A percentile compares a stretch with the other conserved stretches of the same genome.
Conservation (phyloP, 1,284 basidiomycete genomes). For the Cryptococcus wingfieldii region DNA sequence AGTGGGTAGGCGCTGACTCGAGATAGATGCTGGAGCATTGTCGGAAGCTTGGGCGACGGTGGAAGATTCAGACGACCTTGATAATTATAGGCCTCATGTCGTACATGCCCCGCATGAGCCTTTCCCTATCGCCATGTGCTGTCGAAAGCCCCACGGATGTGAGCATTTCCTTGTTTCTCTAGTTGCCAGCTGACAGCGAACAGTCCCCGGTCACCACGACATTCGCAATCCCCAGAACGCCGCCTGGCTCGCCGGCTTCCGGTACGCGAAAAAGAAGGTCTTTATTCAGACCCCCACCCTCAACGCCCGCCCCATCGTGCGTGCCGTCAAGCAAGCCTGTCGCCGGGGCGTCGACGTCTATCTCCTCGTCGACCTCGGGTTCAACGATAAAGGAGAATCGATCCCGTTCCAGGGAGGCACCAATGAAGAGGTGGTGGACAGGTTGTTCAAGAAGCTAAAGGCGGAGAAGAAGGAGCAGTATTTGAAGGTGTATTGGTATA, state of each 20-base stretch:
- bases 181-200: neutral
- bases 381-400: conserved; percentile 61
- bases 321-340: conserved; percentile 63
- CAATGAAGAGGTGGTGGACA: conserved; percentile 68
- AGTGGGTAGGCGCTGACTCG: neutral
- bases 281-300: conserved; percentile 76
- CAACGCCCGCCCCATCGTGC: conserved; percentile 65
- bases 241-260: conserved; percentile 69
- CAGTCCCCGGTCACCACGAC: conserved; percentile 36
- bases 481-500: conserved; percentile 64
- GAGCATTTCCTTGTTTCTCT: conserved; percentile 18
- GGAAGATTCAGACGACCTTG: conserved; percentile 51
- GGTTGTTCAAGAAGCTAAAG: conserved; percentile 58
- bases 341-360: conserved; percentile 63
- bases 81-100: conserved; percentile 56
- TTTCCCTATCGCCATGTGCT: conserved; percentile 69
- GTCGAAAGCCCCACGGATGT: conserved; percentile 63
- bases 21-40: conserved; percentile 49
- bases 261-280: conserved; percentile 63
- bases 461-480: conserved; percentile 54
- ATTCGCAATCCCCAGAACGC: conserved; percentile 66
- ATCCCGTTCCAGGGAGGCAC: conserved; percentile 76
- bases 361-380: conserved; percentile 62
- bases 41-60: conserved; percentile 52
- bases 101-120: conserved; percentile 59